Evolutionary conservation across 257 asterid genomes (phyloP), one percentile per base, ranked within the genome.

Genomic region (Eucommia ulmoides): DNA sequence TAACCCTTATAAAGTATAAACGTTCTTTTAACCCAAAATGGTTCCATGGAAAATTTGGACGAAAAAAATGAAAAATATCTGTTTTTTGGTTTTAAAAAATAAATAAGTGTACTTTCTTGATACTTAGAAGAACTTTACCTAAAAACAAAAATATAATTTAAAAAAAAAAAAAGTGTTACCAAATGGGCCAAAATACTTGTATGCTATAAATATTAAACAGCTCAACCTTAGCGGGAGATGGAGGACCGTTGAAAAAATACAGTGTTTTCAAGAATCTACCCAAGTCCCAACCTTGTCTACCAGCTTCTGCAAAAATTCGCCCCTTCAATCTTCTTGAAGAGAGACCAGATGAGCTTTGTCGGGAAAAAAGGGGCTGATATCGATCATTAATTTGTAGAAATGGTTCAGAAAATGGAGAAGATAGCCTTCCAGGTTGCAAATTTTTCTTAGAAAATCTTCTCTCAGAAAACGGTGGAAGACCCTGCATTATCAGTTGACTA

Each of bases 181-280:
- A n/a, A n/a, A n/a, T n/a, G n/a, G n/a, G n/a, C n/a, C n/a, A n/a
- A n/a, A n/a, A n/a, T n/a, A n/a, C n/a, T n/a, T n/a, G n/a, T n/a
- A n/a, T n/a, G n/a, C n/a, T n/a, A n/a, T n/a, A n/a, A n/a, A n/a
- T n/a, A n/a, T n/a, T n/a, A n/a, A n/a, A n/a, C n/a, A n/a, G n/a
- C n/a, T n/a, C n/a, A 71, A 88, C 93, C 96, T 89, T 89, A 15
- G 78, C 85, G 25, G 98, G 98, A 56, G 94, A 85, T 19, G 98
- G 98, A 54, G 89, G 96, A 46, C 94, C 93, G 45, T 89, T 87
- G 65, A 89, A 89, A 76, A 76, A 89, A 69, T 74, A 89, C 61
- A 89, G 55, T 51, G 98, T 89, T 69, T 72, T 74, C 60, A 81
- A 41, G 63, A 89, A 89, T 65, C 98, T 81, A 63, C 96, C 86